Percentiles rank a stretch among this genome's conserved stretches.
Evolutionary conservation across 2,329 filamentous ascomycete species (phyloP).

Genomic region (Exophiala dermatitidis): DNA sequence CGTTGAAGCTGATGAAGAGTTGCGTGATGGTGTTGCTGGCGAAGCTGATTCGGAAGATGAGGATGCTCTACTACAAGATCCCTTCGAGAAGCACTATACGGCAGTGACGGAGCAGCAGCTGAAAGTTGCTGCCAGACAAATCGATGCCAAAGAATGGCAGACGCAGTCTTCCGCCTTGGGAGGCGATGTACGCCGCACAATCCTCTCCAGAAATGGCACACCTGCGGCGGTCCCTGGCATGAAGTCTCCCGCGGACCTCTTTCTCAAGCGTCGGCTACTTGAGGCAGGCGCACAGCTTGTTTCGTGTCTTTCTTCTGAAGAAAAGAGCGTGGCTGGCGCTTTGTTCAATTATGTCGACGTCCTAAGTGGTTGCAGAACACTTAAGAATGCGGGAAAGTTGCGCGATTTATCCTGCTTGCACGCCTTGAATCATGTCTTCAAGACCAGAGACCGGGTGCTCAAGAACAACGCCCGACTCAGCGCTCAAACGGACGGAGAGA

Average conservation of each 20-base stretch:
- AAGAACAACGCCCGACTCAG: slow-evolving; percentile 82
- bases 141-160: slow-evolving; percentile 45
- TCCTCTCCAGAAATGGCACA: slow-evolving; percentile 1
- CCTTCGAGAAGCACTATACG: slow-evolving; percentile 75
- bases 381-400: slow-evolving; percentile 60
- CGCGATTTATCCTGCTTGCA: slow-evolving; percentile 72
- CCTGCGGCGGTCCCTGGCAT: not conserved
- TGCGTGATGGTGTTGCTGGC: slow-evolving; percentile 35
- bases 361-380: slow-evolving; percentile 64
- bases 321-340: slow-evolving; percentile 60
- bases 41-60: slow-evolving; percentile 35
- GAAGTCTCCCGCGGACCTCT: slow-evolving; percentile 11
- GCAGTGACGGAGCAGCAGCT: slow-evolving; percentile 49
- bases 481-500: slow-evolving; percentile 57
- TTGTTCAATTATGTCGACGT: slow-evolving; percentile 80
- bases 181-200: slow-evolving; percentile 19
- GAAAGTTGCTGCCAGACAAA: slow-evolving; percentile 46
- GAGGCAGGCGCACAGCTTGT: slow-evolving; percentile 47
- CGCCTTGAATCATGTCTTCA: slow-evolving; percentile 84
- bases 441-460: slow-evolving; percentile 82
- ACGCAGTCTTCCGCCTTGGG: slow-evolving; percentile 34
- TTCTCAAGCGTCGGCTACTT: slow-evolving; percentile 64
- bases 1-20: slow-evolving; percentile 29
- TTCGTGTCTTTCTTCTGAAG: slow-evolving; percentile 50
- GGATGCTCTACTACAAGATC: slow-evolving; percentile 54